phyloP scores from a whole-genome alignment of 2,329 filamentous ascomycete species.

The Aspergillus sp. region DNA sequence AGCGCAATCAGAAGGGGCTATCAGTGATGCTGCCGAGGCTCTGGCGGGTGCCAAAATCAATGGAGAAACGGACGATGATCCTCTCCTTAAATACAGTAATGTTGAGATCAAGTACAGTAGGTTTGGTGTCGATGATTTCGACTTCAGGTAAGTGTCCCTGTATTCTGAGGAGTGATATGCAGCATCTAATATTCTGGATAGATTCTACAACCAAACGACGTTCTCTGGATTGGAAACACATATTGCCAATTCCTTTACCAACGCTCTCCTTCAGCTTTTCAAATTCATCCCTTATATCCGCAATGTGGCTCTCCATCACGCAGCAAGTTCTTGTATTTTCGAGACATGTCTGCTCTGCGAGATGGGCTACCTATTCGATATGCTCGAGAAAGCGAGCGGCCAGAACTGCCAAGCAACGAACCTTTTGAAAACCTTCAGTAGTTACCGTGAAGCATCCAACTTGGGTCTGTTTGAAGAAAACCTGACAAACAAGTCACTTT shows the following conservation, averaged over 20 bases:
- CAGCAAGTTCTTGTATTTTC: slow-evolving; percentile 77
- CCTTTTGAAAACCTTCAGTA: slow-evolving; percentile 83
- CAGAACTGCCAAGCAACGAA: slow-evolving; percentile 97
- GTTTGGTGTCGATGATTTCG: slow-evolving; percentile 98
- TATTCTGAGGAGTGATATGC: slow-evolving; percentile 3
- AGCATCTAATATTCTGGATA: slow-evolving; percentile 35
- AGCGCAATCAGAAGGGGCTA: slow-evolving; percentile 40
- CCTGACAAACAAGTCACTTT: slow-evolving; percentile 68
- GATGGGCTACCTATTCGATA: slow-evolving; percentile 92
- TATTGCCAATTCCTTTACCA: slow-evolving; percentile 95
- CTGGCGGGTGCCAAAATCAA: slow-evolving; percentile 71
- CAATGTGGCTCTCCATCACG: slow-evolving; percentile 85
- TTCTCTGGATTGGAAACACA: slow-evolving; percentile 95
- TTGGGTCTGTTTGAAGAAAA: slow-evolving; percentile 85
- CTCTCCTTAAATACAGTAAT: slow-evolving; percentile 85
- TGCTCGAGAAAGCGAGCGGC: slow-evolving; percentile 93
- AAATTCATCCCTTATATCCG: slow-evolving; percentile 86
- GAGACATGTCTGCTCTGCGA: slow-evolving; percentile 90
- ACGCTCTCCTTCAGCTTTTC: slow-evolving; percentile 85
- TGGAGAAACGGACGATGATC: slow-evolving; percentile 72
- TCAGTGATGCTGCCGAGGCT: slow-evolving; percentile 62
- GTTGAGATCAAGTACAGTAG: slow-evolving; percentile 99
- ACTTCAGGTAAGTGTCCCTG: slow-evolving; percentile 79
- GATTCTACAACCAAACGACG: slow-evolving; percentile 90
- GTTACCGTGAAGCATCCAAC: slow-evolving; percentile 73